Conservation (phyloP, 2,329 filamentous ascomycete genomes). For the Colletotrichum sp. region DNA sequence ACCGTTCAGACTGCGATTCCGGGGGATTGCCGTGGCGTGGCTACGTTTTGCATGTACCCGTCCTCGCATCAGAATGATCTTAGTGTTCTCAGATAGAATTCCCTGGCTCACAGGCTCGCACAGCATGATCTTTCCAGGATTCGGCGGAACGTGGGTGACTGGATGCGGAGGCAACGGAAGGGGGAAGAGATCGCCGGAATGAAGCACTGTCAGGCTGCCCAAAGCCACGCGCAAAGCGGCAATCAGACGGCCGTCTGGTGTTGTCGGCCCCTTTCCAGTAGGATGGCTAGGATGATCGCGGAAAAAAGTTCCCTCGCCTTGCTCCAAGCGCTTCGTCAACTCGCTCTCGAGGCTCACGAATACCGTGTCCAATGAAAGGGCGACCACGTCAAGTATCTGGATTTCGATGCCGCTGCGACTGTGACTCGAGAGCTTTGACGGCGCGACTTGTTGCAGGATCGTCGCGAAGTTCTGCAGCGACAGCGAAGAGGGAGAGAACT, state of each 20-base stretch:
- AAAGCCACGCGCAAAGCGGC: constrained; percentile 77
- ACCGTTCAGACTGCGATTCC: constrained; percentile 62
- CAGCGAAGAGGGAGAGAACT: constrained; percentile 75
- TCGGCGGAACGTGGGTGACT: constrained; percentile 83
- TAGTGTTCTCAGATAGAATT: constrained; percentile 76
- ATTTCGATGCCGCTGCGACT: constrained; percentile 84
- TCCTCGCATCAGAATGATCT: constrained; percentile 79
- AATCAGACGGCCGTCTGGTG: constrained; percentile 45
- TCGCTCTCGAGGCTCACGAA: constrained; percentile 87
- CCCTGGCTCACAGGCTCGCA: constrained; percentile 96
- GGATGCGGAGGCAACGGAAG: constrained; percentile 84
- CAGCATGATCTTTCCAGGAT: constrained; percentile 86
- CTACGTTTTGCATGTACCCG: constrained; percentile 61
- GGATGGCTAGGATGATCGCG: constrained; percentile 58
- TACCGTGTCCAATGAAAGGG: constrained; percentile 81
- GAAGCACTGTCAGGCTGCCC: constrained; percentile 75
- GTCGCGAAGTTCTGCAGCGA: constrained; percentile 82
- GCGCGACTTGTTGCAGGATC: constrained; percentile 73
- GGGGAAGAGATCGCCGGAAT: constrained; percentile 79
- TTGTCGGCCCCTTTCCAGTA: constrained; percentile 37
- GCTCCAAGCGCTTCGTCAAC: constrained; percentile 78
- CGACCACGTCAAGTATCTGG: constrained; percentile 79
- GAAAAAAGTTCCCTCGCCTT: constrained; percentile 84
- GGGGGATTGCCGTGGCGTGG: constrained; percentile 50
- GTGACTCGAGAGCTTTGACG: constrained; percentile 75